These are phyloP conservation scores for Candida sanyiensis DNA, from an alignment of 805 yeast species.

Conservation along the genomic window DNA sequence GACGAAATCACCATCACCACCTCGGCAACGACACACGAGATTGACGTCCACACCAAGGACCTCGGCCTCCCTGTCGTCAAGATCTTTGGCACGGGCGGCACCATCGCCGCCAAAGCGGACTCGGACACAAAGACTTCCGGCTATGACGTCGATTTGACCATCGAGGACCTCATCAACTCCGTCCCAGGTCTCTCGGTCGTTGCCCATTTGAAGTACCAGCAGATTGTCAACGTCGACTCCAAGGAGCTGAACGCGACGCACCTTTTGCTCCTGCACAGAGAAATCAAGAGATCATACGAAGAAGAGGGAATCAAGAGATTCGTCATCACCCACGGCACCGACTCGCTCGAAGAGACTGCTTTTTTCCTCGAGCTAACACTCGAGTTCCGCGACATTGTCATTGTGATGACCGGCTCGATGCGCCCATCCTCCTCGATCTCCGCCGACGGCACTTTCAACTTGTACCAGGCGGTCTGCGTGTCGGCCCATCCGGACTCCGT, in stretches of 20 bases:
- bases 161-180: constrained; percentile 45
- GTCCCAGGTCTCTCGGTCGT: constrained; percentile 57
- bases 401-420: constrained; percentile 70
- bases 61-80: constrained; percentile 31
- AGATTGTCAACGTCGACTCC: constrained; percentile 57
- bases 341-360: constrained; percentile 63
- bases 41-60: constrained; percentile 23
- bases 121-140: constrained; percentile 47
- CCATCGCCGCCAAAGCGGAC: constrained; percentile 51
- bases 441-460: constrained; percentile 69
- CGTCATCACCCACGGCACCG: constrained; percentile 69
- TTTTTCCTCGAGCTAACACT: constrained; percentile 51
- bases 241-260: constrained; percentile 49
- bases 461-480: constrained; percentile 62
- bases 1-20: constrained; percentile 24
- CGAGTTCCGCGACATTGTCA: constrained; percentile 44
- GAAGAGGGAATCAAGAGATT: constrained; percentile 46
- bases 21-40: constrained; percentile 20
- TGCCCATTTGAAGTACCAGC: constrained; percentile 57
- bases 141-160: constrained; percentile 47
- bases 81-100: constrained; percentile 56
- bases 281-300: constrained; percentile 40
- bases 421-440: constrained; percentile 66
- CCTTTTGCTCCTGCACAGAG: constrained; percentile 40
- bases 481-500: constrained; percentile 47